A percentile compares a stretch with the other conserved stretches of the same genome.
Conservation (phyloP, 2,329 filamentous ascomycete species). For the Amphichorda felina region DNA sequence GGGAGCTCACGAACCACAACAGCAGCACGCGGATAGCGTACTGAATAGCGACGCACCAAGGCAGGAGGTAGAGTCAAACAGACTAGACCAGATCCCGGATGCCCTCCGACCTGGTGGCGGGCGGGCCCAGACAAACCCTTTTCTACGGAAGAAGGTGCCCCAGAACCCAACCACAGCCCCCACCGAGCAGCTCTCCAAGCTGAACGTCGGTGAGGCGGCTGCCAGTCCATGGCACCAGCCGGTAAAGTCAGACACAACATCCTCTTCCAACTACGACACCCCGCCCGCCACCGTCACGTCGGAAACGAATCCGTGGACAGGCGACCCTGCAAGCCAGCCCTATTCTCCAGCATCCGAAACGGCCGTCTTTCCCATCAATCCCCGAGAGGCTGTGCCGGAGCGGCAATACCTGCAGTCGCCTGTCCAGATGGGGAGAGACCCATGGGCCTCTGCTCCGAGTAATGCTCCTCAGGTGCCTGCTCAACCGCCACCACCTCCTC, state of each 20-base stretch:
- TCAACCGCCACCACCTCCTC: not conserved
- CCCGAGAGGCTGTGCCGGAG: not conserved
- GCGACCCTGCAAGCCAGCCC: not conserved
- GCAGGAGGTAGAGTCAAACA: not conserved
- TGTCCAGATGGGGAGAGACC: not conserved
- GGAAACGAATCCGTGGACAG: conserved; percentile 1
- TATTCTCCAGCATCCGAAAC: not conserved
- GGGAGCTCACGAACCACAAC: too few species aligned
- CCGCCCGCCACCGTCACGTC: not conserved
- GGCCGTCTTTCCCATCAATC: not conserved
- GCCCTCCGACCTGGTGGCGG: conserved; percentile 4
- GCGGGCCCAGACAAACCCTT: conserved; percentile 6
- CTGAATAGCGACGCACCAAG: not conserved
- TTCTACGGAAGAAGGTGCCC: conserved; percentile 3
- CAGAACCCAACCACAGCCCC: conserved; percentile 1
- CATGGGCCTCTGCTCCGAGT: not conserved
- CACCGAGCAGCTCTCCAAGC: conserved; percentile 3
- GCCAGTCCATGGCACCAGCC: conserved; percentile 2
- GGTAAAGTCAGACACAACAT: not conserved
- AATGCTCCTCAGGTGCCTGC: not conserved
- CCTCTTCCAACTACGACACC: conserved; percentile 3
- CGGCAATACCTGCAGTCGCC: not conserved
- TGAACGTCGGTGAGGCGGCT: not conserved
- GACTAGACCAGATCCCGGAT: conserved; percentile 1
- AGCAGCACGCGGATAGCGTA: too few species aligned